These are phyloP conservation scores for Dalbergia cultrata DNA, from an alignment of 306 rosid species.

Conservation along the genomic window DNA sequence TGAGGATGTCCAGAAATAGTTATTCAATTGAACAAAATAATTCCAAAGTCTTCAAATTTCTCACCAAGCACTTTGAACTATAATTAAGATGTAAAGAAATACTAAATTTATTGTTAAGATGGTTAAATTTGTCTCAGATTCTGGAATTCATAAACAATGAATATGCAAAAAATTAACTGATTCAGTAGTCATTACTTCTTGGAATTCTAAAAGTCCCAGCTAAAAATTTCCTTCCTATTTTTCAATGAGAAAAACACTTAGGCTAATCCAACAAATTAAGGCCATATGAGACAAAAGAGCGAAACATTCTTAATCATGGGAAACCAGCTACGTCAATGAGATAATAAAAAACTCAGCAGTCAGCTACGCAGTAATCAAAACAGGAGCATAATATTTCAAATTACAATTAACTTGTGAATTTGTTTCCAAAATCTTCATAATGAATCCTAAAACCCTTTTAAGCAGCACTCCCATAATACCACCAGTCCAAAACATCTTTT, in stretches of 20 bases:
- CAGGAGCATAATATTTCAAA: not conserved
- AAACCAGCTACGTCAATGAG: conserved; percentile 23
- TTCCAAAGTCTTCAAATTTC: not conserved
- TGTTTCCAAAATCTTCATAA: not conserved
- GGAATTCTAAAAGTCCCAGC: not conserved
- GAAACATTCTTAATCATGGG: not conserved
- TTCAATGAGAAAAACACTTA: not conserved
- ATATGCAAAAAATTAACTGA: not conserved
- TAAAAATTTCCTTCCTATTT: not conserved
- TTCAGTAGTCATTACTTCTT: not conserved
- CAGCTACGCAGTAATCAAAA: not conserved
- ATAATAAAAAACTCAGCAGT: not conserved
- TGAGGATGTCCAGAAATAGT: not conserved
- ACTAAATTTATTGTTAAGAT: not conserved
- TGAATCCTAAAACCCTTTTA: conserved; percentile 14
- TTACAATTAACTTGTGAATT: conserved; percentile 1
- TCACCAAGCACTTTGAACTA: not conserved
- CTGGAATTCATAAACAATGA: not conserved
- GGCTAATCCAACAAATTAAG: not conserved
- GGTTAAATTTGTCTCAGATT: conserved; percentile 1
- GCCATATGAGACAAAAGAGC: not conserved
- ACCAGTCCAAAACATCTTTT: conserved; percentile 12
- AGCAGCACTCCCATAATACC: conserved; percentile 2
- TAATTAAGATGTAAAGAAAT: conserved; percentile 17
- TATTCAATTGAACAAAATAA: not conserved